Conservation (phyloP, 2,329 filamentous ascomycete species). For the Pyrenophora tritici-repentis region DNA sequence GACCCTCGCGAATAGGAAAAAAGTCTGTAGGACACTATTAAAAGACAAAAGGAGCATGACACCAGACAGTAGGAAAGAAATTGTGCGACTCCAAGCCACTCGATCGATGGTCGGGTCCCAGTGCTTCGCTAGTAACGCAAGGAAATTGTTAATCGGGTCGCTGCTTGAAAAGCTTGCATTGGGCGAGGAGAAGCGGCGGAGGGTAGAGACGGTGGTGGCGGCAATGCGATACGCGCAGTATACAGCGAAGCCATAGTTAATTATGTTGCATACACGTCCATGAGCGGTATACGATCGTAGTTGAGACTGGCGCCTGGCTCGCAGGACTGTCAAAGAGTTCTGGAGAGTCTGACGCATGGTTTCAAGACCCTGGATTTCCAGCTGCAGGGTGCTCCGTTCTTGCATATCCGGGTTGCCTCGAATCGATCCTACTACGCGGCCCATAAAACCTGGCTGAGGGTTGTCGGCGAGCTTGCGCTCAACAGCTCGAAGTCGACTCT, state of each 20-base stretch:
- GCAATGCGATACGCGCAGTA: slow-evolving; percentile 86
- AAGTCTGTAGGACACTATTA: slow-evolving; percentile 82
- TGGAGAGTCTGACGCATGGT: slow-evolving; percentile 76
- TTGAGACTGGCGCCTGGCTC: slow-evolving; percentile 66
- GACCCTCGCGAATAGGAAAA: slow-evolving; percentile 78
- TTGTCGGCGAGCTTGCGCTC: slow-evolving; percentile 65
- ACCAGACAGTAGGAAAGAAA: slow-evolving; percentile 81
- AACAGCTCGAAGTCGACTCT: slow-evolving; percentile 71
- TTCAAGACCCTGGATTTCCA: slow-evolving; percentile 80
- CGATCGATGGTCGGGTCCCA: slow-evolving; percentile 84
- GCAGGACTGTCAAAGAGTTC: slow-evolving; percentile 67
- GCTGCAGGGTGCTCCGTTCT: slow-evolving; percentile 61
- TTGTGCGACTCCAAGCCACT: slow-evolving; percentile 80
- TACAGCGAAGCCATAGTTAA: slow-evolving; percentile 71
- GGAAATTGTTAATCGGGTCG: slow-evolving; percentile 82
- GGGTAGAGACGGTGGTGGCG: slow-evolving; percentile 70
- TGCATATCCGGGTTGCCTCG: slow-evolving; percentile 64
- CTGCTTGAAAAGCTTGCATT: slow-evolving; percentile 65
- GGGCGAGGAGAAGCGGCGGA: slow-evolving; percentile 63
- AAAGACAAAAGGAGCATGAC: slow-evolving; percentile 82
- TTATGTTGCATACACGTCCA: slow-evolving; percentile 68
- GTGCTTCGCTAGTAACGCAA: slow-evolving; percentile 79
- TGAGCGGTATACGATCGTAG: slow-evolving; percentile 68
- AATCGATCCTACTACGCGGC: slow-evolving; percentile 73
- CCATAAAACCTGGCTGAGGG: slow-evolving; percentile 65